Base-by-base conservation (phyloP, 768 basidiomycete genomes). In the Strobilomyces dryophilus region DNA sequence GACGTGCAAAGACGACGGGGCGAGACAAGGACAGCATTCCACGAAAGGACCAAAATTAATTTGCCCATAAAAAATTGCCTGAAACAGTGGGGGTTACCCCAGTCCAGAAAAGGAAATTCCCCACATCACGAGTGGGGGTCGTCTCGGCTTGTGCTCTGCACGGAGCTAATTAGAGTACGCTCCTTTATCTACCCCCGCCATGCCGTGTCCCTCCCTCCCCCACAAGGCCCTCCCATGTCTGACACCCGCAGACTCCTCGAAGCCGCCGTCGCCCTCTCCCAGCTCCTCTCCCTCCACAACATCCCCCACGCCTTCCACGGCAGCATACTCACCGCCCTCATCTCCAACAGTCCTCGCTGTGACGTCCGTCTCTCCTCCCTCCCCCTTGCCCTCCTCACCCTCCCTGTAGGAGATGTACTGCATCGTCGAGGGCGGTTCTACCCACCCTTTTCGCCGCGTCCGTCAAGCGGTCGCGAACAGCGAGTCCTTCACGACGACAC, bases 251-350 rank as follows among this genome's bases (percentile, higher is more conserved):
- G 89, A 68, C 81, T 92, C 59, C 70, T 92, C 64, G 84, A 89
- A 68, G 89, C 90, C 34, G 89, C 91, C 36, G 71, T 74, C 45
- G 82, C 85, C 53, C 85, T 93, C 68, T 91, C 89, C 29, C 72
- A 73, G 52, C 71, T 84, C 52, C 81, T 93, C 47, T 72, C 64
- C 56, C 70, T 76, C 34, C 72, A 75, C 35, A 74, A 73, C 53
- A 80, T 91, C 49, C 82, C 86, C 10, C 90, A 93, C 63, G 91
- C 89, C 29, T 92, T 92, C 70, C 79, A 92, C 61, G 90, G 90
- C 12, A 85, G 78, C 62, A 70, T 90, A 53, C 71, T 90, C 59
- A 81, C 83, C 31, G 85, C 90, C 24, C 72, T 85, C 34, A 77
- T 93, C 45, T 79, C 87, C 36, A 83, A 83, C 60, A 78, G 71